Base-by-base conservation (phyloP, 495 filamentous ascomycete genomes). In the Penicillium egyptiacum region DNA sequence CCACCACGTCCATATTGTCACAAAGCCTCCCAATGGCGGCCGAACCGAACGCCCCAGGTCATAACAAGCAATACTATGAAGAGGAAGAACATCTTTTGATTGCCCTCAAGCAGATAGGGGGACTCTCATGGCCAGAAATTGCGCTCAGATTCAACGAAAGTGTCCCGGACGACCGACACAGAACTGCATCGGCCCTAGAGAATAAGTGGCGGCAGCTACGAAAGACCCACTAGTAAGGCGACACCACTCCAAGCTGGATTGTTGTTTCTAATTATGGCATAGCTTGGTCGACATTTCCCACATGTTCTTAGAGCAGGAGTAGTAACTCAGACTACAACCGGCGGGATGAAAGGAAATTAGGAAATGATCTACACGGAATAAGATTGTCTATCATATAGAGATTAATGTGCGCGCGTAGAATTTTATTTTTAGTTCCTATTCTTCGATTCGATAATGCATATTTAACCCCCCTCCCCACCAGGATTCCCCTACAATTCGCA, bases 171-270 rank as follows among this genome's bases (percentile, higher is more conserved):
- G 48, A 55, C 44, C 43, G 51, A 43, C 44, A 50, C 19, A 40
- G 57, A 55, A 55, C 49, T 30, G 19, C 17, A 31, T 42, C 33
- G 22, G 57, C 51, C 42, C 44, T 59, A 16, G 23, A 59, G 51
- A 55, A 50, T 40, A 54, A 59, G 41, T 55, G 33, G 42, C 57
- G 57, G 14, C 20, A 44, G 41, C 10, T 44, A 44, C 20, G 20
- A 25, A 44, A 25, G 20, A 44, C 41, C 41, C 20, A 44, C 20
- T 2, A 44, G 41, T 44, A 44, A 44, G 41, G 10, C 20, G 9
- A 44, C 25, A 10, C 10, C 41, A 44, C 41, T 25, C 20, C 10
- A 20, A 19, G 20, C 14, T 44, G 14, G 3, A 44, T 44, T 23
- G 10, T 25, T 44, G 41, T 44, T 44, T 44, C 41, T 44, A 44